These are phyloP conservation scores for Leonotis leonurus DNA, from an alignment of 257 asterid genomes.

Conservation along the genomic window DNA sequence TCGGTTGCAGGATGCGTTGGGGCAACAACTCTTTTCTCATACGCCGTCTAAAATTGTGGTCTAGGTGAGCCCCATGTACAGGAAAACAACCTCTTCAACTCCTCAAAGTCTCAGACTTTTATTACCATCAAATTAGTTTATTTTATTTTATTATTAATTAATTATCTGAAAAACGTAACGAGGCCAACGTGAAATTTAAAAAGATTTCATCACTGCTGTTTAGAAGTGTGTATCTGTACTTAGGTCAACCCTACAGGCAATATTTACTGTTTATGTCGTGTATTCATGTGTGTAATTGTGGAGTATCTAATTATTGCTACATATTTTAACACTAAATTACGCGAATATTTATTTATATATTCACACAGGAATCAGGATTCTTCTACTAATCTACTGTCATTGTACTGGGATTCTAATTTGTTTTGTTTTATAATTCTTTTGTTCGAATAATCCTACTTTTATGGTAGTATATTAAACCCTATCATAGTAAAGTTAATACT, in stretches of 20 bases:
- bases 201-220: neutral
- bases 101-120: neutral
- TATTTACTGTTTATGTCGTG: neutral
- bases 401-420: no score
- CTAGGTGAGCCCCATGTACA: slow-evolving; percentile 8
- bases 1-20: slow-evolving; percentile 30
- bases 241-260: neutral
- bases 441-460: neutral
- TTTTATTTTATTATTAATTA: neutral
- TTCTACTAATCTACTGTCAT: no score
- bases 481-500: neutral
- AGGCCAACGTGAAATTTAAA: neutral
- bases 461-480: neutral
- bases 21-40: slow-evolving; percentile 25
- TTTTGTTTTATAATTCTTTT: no score
- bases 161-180: neutral
- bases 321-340: neutral
- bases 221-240: neutral
- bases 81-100: neutral
- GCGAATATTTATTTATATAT: neutral
- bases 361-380: neutral
- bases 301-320: neutral
- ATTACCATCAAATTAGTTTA: no score
- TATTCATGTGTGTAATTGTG: neutral
- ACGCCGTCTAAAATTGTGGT: slow-evolving; percentile 25